Evolutionary conservation across 1,284 basidiomycete species (phyloP), one percentile per base, ranked within the genome.

Genomic region (Leucocoprinus gongylophorus): DNA sequence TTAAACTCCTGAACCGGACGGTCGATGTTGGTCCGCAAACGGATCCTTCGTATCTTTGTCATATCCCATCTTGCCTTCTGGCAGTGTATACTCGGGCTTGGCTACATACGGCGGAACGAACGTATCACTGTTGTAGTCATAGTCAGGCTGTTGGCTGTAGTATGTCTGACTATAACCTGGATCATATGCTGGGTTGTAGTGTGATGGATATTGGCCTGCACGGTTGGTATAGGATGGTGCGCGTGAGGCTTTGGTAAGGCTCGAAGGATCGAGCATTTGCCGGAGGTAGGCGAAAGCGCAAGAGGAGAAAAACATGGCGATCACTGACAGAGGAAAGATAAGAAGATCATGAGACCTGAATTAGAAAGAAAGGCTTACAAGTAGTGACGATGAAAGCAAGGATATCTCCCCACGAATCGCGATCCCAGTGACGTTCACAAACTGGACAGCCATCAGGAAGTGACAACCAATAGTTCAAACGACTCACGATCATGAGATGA

Each of bases 261-360:
- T 72, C 0, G 67, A 57, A 0, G 88, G 86, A 63, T 91, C 85
- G 28, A 79, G 72, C 8, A 80, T 62, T 68, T 91, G 88, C 21
- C 81, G 79, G 63, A 85, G 83, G 69, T 82, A 91, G 8, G 73
- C 71, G 61, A 83, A 83, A 1, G 80, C 76, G 57, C 86, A 64
- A 46, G 76, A 58, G 33, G 78, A 73, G 71, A 88, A 87, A 49
- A 88, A 62, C 18, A 72, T 56, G 50, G 81, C 71, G 37, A 82
- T 59, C 46, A 78, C 79, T 82, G 53, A 39, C 28, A 32, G 28
- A 45, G 51, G 28, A 23, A 12, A 41, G 41, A 26, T 37, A 21
- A 33, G 32, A 18, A 1, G 37, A 41, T 21, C 15, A 20, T 26
- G 40, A 46, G 46, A 20, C 51, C 47, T 48, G 12, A 40, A n/a